Base-by-base conservation (phyloP, 2,329 filamentous ascomycete genomes). In the Bipolaris bicolor region DNA sequence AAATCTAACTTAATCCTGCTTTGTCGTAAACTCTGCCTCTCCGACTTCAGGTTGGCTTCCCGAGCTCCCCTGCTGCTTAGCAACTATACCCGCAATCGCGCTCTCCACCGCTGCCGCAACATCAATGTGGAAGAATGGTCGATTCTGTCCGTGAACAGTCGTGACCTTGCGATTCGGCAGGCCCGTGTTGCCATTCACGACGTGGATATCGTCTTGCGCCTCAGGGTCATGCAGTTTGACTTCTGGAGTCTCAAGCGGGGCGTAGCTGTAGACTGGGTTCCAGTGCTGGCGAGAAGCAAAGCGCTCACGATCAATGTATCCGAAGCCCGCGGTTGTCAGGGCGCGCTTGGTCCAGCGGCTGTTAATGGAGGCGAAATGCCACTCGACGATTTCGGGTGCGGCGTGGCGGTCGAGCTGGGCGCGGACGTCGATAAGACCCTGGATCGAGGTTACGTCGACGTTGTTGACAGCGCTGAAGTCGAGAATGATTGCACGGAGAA, bases 401-500 rank as follows among this genome's bases (percentile, higher is more conserved):
- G 92, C 86, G 72, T 97, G 96, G 18, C 87, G 84, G 75, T 97
- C 94, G 24, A 98, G 87, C 73, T 97, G 93, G 76, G 97, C 96
- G 69, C 94, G 91, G 1, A 97, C 90, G 69, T 98, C 95, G 69
- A 98, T 96, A 37, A 98, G 82, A 67, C 92, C 89, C 77, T 98
- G 95, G 2, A 97, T 86, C 0, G 92, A 96, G 0, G 95, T 97
- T 57, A 96, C 87, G 70, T 98, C 95, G 57, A 97, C 89, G 65
- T 96, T 92, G 78, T 97, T 96, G 63, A 98, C 93, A 0, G 91
- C 90, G 3, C 89, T 92, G 77, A 98, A 96, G 75, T 98, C 95
- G 18, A 98, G 84, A 58, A 98, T 93, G 64, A 98, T 81, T n/a
- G 94, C 93, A 73, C 91, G 92, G 49, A 97, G 84, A 0, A 86